Evolutionary conservation across 352 stramenopile species (phyloP).

Genomic region (Globisporangium okanoganense): DNA sequence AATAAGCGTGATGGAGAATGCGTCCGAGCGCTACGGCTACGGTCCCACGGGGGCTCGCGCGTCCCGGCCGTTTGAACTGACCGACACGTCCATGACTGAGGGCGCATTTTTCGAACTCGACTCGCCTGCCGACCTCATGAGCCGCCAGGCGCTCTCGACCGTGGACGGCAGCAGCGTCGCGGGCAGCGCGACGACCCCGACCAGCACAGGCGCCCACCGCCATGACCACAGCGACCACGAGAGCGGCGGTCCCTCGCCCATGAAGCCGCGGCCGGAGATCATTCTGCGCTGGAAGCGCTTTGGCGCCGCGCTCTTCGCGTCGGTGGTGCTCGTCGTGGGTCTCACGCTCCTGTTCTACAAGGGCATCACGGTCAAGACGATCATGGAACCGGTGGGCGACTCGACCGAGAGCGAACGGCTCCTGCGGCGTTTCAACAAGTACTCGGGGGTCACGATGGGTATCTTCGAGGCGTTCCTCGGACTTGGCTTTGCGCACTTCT

Average conservation of each 20-base stretch:
- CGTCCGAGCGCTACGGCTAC: constrained; percentile 15
- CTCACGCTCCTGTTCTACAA: constrained; percentile 14
- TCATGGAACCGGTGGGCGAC: constrained; percentile 12
- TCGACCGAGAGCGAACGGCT: constrained; percentile 15
- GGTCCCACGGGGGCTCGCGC: not conserved
- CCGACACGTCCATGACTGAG: constrained; percentile 17
- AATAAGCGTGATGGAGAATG: constrained; percentile 7
- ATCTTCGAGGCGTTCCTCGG: constrained; percentile 20
- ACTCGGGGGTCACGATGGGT: constrained; percentile 21
- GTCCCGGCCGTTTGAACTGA: constrained; percentile 7
- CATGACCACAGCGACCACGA: not conserved
- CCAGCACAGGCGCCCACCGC: not conserved
- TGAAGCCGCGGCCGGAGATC: constrained; percentile 16
- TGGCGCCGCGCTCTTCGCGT: not conserved
- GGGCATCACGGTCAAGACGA: constrained; percentile 12
- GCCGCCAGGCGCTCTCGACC: constrained; percentile 6
- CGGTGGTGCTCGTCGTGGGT: constrained; percentile 7
- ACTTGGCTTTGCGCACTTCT: constrained; percentile 20
- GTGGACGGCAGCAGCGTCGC: constrained; percentile 6
- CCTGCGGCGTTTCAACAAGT: constrained; percentile 19
- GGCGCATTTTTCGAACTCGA: constrained; percentile 17
- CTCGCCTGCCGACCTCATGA: not conserved
- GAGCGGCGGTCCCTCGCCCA: not conserved
- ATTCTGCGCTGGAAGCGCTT: constrained; percentile 21
- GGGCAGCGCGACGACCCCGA: not conserved